phyloP scores from a whole-genome alignment of 2,329 filamentous ascomycete species.

The Ampelomyces quisqualis region DNA sequence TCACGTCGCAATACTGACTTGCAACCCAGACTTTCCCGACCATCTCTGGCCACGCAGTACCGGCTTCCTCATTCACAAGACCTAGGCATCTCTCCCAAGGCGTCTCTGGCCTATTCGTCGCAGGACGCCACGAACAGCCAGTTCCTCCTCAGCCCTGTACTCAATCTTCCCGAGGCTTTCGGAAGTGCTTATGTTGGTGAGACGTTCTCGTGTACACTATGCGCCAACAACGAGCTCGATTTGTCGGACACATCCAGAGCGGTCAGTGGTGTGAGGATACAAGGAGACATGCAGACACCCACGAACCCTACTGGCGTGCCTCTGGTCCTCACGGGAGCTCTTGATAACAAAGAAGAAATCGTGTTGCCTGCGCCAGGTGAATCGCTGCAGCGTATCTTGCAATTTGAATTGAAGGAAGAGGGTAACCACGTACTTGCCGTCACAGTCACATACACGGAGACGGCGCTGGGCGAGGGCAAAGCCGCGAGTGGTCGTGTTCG shows the following conservation, averaged over 20 bases:
- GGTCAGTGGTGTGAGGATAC: conserved; percentile 76
- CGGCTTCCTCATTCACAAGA: conserved; percentile 59
- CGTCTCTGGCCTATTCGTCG: conserved; percentile 68
- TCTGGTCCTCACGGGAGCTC: conserved; percentile 57
- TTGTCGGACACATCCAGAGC: conserved; percentile 44
- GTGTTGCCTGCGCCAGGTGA: conserved; percentile 57
- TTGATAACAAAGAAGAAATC: conserved; percentile 38
- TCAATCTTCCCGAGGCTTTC: conserved; percentile 88
- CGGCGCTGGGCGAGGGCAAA: conserved; percentile 55
- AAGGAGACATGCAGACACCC: conserved; percentile 94
- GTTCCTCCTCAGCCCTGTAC: conserved; percentile 60
- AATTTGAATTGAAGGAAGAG: conserved; percentile 89
- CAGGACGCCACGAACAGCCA: conserved; percentile 49
- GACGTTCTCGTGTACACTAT: conserved; percentile 90
- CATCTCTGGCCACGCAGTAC: conserved; percentile 71
- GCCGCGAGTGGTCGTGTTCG: conserved; percentile 65
- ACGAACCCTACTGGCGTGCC: conserved; percentile 63
- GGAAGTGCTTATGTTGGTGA: conserved; percentile 95
- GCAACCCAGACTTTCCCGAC: conserved; percentile 70
- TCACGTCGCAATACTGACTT: conserved; percentile 2
- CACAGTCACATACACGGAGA: conserved; percentile 92
- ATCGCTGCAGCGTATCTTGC: conserved; percentile 78
- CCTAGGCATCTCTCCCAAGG: conserved; percentile 57
- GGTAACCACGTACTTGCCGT: conserved; percentile 92
- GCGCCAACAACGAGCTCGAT: conserved; percentile 83